Evolutionary conservation across 2,329 filamentous ascomycete species (phyloP), one percentile per base, ranked within the genome.

Genomic region (Cadophora sp.): DNA sequence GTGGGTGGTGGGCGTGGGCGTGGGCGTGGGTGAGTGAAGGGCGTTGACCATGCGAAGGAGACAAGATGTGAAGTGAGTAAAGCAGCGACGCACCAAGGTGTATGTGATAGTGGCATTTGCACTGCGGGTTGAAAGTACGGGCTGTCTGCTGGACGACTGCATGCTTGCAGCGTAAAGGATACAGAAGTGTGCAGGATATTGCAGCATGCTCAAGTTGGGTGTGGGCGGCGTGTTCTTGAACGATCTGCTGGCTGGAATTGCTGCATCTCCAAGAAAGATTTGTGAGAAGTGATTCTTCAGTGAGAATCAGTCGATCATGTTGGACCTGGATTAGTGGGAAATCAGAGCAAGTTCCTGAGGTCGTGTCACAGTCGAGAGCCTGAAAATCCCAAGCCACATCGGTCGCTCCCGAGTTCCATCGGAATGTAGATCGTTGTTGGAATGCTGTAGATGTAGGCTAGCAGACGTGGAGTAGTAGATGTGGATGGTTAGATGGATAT

Each of bases 341-440:
- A 2, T 22, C 30, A 56, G n/a, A 45, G 30, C 53, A 7, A 39
- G 18, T 39, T 22, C 33, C n/a, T 33, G 27, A n/a, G 4, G 6
- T 20, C 4, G 43, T 8, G 43, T 45, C 43, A 45, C n/a, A 16
- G 3, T 45, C 9, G 4, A 43, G 39, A 45, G 43, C 43, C 43
- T 45, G 6, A 16, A 45, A 14, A 56, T 56, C 51, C 50, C 30
- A 39, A 14, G 30, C 24, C 14, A 39, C 9, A 30, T 39, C n/a
- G 30, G 51, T 39, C 3, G 18, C n/a, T 22, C 33, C 53, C 30
- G 18, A 53, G 27, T 18, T n/a, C 14, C 24, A 33, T 33, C 22
- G 30, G 51, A 55, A 36, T 36, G 51, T 55, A 36, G 30, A 55
- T 55, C 16, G 8, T n/a, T 33, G 51, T 33, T 36, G 51, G 51